Conservation (phyloP, 2,329 filamentous ascomycete species). For the Diaporthe capsici region DNA sequence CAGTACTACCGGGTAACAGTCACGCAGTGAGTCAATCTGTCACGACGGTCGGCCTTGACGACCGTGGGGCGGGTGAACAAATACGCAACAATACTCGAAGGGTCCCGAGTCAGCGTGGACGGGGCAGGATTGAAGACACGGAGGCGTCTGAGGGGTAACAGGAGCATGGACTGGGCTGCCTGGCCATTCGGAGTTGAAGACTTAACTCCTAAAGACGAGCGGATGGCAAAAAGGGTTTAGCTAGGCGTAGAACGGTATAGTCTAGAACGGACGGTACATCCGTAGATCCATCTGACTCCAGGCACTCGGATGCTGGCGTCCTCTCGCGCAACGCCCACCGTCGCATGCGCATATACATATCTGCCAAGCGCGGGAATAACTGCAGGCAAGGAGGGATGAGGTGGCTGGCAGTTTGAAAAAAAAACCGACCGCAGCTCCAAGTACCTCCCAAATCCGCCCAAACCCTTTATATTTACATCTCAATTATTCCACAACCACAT, state of each 20-base stretch:
- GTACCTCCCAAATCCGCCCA: too few relatives aligned
- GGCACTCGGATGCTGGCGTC: constrained; percentile 4
- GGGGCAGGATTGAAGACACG: neutral
- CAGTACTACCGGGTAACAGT: neutral
- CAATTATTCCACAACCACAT: too few relatives aligned
- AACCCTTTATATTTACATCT: too few relatives aligned
- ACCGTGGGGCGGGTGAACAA: neutral
- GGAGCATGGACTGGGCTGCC: neutral
- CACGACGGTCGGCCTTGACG: neutral
- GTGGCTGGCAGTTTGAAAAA: too few relatives aligned
- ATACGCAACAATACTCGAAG: neutral
- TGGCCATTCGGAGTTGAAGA: constrained; percentile 11
- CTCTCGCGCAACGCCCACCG: neutral
- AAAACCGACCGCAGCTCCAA: too few relatives aligned
- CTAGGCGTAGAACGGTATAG: neutral
- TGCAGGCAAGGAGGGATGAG: constrained; percentile 1
- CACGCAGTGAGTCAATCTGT: neutral
- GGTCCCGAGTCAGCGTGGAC: neutral
- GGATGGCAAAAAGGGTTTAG: neutral
- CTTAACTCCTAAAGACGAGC: constrained; percentile 28
- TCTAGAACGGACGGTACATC: neutral
- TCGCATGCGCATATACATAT: constrained; percentile 8
- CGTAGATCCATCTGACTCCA: neutral
- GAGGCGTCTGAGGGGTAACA: constrained; percentile 4
- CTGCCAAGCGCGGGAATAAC: constrained; percentile 14